phyloP scores from a whole-genome alignment of 148 eudicot species.

The Bassia scoparia region DNA sequence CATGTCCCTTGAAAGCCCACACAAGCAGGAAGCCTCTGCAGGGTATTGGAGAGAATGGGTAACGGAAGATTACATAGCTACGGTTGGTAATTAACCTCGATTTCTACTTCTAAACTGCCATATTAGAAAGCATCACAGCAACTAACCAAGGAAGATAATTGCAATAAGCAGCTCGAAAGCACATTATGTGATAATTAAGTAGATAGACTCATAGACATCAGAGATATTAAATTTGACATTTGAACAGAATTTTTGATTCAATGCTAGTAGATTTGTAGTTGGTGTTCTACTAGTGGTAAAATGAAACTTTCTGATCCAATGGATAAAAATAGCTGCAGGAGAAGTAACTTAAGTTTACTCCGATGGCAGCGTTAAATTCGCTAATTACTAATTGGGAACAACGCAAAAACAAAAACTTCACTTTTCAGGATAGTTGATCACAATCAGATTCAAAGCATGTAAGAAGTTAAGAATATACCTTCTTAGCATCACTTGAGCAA shows the following conservation, averaged over 20 bases:
- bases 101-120: neutral
- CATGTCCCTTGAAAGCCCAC: neutral
- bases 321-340: too few species aligned
- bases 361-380: too few species aligned
- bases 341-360: too few species aligned
- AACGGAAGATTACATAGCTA: neutral
- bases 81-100: neutral
- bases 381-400: too few species aligned
- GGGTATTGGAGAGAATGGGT: neutral
- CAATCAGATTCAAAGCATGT: neutral
- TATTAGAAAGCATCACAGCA: neutral
- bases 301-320: too few species aligned
- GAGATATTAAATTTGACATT: neutral
- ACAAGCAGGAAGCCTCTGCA: neutral
- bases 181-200: neutral
- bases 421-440: neutral
- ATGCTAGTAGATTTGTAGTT: neutral
- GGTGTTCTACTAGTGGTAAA: neutral
- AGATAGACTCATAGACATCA: too few species aligned
- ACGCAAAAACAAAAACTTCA: too few species aligned
- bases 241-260: neutral
- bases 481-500: conserved; percentile 71
- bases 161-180: neutral
- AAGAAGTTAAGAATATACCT: conserved; percentile 35
- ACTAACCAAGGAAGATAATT: neutral